Conservation (phyloP, 305 asterid species). For the Fraxinus dipetala region DNA sequence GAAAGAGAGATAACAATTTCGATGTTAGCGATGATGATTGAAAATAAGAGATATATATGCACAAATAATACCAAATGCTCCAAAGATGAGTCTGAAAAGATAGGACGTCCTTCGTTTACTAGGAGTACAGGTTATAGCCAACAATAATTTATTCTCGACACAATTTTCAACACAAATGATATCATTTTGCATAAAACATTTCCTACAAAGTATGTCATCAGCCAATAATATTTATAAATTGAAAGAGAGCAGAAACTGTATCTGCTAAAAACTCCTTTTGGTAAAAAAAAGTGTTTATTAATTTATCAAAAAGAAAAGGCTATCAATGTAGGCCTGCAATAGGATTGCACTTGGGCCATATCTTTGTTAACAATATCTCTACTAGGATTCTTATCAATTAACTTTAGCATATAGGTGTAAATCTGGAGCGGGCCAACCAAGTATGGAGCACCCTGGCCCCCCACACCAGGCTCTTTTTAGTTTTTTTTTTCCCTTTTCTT, state of each 20-base stretch:
- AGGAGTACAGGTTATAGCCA: constrained; percentile 3
- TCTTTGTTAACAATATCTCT: background rate
- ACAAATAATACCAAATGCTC: background rate
- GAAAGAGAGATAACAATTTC: background rate
- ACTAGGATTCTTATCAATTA: no score
- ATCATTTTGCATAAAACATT: background rate
- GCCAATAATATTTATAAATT: background rate
- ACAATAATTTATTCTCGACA: background rate
- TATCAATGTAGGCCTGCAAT: background rate
- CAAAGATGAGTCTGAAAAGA: constrained; percentile 3
- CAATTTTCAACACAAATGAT: no score
- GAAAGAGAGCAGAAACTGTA: background rate
- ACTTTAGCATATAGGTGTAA: background rate
- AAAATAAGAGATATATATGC: background rate
- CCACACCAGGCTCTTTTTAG: background rate
- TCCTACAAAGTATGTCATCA: background rate
- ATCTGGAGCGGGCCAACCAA: background rate
- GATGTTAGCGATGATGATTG: background rate
- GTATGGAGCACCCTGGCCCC: background rate
- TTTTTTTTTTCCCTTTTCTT: background rate
- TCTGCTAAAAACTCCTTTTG: no score
- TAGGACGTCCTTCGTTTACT: background rate
- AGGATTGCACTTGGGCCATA: background rate
- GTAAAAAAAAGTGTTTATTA: background rate
- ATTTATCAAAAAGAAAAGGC: background rate